Evolutionary conservation across 1,139 yeast species (phyloP), one percentile per base, ranked within the genome.

Genomic region (Sugiyamaella pinicola): DNA sequence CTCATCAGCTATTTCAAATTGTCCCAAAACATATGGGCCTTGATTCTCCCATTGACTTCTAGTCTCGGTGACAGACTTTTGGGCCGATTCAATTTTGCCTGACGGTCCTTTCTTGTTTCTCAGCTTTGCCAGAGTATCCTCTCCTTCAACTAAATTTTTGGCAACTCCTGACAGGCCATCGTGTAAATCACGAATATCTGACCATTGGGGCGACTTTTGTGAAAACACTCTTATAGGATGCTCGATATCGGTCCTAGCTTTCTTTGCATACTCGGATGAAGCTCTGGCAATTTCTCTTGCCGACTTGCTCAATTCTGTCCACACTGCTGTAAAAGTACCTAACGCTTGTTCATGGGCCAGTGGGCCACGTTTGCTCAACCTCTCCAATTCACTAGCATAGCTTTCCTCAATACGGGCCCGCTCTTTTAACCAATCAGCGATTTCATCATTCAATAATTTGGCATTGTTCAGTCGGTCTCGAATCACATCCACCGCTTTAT

Each of bases 21-120:
- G 82, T 61, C 85, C 87, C 65, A 88, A 85, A 37, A 85, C 80
- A 58, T 78, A 82, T 1, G 96, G 95, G 0, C 95, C 93, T 66
- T 84, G 84, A 54, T 80, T 75, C 58, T 83, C 85, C 96, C 96
- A 90, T 47, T 69, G 69, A 38, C 62, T 58, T 21, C 66, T 59
- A 15, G 51, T 53, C 45, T 65, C 65, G 21, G 62, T 64, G 18
- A 66, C 57, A 12, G 56, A 46, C 18, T 55, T 52, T 47, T 63
- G 63, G 4, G 67, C 64, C 3, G 58, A 51, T 13, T 64, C 66
- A 34, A 51, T 43, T 43, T 60, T 62, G 29, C 52, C 24, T 28
- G 52, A 40, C 28, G 51, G 29, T 29, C 47, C 48, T 24, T 45
- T 47, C 45, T 47, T 43, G 47, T 62, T 62, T 51, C 54, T 55